Percentiles rank a stretch among this genome's conserved stretches.
phyloP scores from a whole-genome alignment of 2,329 filamentous ascomycete genomes.

The Akanthomyces dipterigenus region DNA sequence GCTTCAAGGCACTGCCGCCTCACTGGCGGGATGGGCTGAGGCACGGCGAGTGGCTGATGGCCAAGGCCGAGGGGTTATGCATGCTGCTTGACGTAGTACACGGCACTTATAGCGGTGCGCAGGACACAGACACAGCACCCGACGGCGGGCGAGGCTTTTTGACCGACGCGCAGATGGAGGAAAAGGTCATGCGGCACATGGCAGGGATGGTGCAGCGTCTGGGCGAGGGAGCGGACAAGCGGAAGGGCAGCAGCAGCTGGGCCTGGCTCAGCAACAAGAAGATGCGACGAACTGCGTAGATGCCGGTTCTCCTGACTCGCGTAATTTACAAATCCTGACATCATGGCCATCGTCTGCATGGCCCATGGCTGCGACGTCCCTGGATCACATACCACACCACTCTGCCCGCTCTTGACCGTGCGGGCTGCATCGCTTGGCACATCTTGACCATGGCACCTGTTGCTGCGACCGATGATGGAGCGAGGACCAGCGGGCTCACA shows the following conservation, averaged over 20 bases:
- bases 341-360: neutral
- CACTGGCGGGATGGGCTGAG: slow-evolving; percentile 43
- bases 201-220: slow-evolving; percentile 12
- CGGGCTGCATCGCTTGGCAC: slow-evolving; percentile 1
- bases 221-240: slow-evolving; percentile 28
- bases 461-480: neutral
- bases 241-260: neutral
- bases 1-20: slow-evolving; percentile 35
- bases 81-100: slow-evolving; percentile 30
- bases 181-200: slow-evolving; percentile 18
- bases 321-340: neutral
- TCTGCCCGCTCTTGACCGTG: neutral
- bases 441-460: neutral
- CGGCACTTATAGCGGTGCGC: slow-evolving; percentile 18
- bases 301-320: neutral
- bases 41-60: slow-evolving; percentile 37
- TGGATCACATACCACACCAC: neutral
- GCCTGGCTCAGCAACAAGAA: neutral
- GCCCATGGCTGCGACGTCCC: neutral
- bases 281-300: neutral
- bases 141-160: slow-evolving; percentile 29
- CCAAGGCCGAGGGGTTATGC: slow-evolving; percentile 36
- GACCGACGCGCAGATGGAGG: slow-evolving; percentile 33
- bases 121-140: slow-evolving; percentile 20
- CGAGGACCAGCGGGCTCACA: neutral